Evolutionary conservation across 768 basidiomycete genomes (phyloP).

Genomic region (Boletus rubropictus): DNA sequence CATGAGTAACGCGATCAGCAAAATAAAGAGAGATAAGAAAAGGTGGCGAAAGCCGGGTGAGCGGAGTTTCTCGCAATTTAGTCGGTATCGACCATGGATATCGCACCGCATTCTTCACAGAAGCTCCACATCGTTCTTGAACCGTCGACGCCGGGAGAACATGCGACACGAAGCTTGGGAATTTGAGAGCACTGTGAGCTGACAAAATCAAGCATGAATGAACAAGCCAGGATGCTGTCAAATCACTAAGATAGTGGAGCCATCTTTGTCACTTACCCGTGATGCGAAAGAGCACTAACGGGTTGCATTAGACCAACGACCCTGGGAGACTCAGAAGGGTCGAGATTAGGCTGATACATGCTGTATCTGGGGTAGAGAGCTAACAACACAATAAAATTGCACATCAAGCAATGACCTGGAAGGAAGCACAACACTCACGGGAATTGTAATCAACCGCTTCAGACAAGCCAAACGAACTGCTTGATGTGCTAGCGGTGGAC

Average conservation of each 20-base stretch:
- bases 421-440: slow-evolving; percentile 36
- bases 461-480: slow-evolving; percentile 43
- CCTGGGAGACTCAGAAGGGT: slow-evolving; percentile 43
- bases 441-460: slow-evolving; percentile 43
- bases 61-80: slow-evolving; percentile 23
- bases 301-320: slow-evolving; percentile 66
- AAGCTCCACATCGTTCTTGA: slow-evolving; percentile 79
- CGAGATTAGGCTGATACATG: slow-evolving; percentile 54
- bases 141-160: slow-evolving; percentile 62
- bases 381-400: background rate
- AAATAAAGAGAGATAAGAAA: slow-evolving; percentile 29
- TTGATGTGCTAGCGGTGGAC: slow-evolving; percentile 58
- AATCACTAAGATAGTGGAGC: slow-evolving; percentile 3
- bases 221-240: slow-evolving; percentile 12
- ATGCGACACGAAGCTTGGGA: slow-evolving; percentile 77
- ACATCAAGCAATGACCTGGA: background rate
- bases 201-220: slow-evolving; percentile 4
- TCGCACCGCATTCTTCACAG: slow-evolving; percentile 84
- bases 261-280: slow-evolving; percentile 51
- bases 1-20: slow-evolving; percentile 28
- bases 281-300: slow-evolving; percentile 52
- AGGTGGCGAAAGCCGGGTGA: slow-evolving; percentile 8
- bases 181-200: slow-evolving; percentile 73
- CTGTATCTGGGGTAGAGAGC: slow-evolving; percentile 57
- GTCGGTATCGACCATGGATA: slow-evolving; percentile 80